These are phyloP conservation scores for Acrodontium crateriforme DNA, from an alignment of 2,329 filamentous ascomycete genomes.

Conservation along the genomic window DNA sequence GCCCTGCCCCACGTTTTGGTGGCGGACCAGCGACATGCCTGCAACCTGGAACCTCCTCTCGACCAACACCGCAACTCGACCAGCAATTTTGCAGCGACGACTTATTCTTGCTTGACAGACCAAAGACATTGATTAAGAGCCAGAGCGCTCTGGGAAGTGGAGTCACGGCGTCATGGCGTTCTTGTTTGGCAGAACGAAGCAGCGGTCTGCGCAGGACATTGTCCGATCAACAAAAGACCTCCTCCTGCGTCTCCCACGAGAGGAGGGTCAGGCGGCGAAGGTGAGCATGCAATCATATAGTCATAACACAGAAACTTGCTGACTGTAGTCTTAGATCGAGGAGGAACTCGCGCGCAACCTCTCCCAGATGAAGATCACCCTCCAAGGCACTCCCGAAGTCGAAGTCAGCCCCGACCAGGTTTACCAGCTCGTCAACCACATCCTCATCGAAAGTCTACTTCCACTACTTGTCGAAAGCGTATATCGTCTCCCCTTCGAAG, in stretches of 20 bases:
- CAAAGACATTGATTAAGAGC: neutral
- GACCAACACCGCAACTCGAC: conserved; percentile 66
- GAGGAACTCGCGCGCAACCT: conserved; percentile 82
- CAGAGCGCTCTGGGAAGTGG: too few relatives aligned
- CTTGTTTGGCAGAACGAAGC: conserved; percentile 49
- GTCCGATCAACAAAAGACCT: conserved; percentile 50
- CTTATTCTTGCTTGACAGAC: too few relatives aligned
- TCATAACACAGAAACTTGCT: conserved; percentile 1
- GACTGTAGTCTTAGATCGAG: conserved; percentile 42
- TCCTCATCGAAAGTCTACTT: conserved; percentile 82
- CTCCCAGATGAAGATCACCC: conserved; percentile 77
- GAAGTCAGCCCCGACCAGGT: conserved; percentile 81
- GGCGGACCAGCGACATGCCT: conserved; percentile 71
- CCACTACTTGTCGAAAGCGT: conserved; percentile 72
- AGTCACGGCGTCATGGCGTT: conserved; percentile 46
- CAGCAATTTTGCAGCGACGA: too few relatives aligned
- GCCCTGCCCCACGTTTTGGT: too few relatives aligned
- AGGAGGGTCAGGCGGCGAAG: conserved; percentile 36
- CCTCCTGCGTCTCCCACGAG: conserved; percentile 40
- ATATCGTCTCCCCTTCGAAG: conserved; percentile 81
- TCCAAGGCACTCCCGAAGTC: conserved; percentile 86
- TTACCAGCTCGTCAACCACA: conserved; percentile 66
- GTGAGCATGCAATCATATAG: conserved; percentile 5
- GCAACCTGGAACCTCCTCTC: conserved; percentile 84
- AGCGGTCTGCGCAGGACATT: conserved; percentile 49